Evolutionary conservation across 129 eudicot genomes (phyloP), one percentile per base, ranked within the genome.

Genomic region (Chrysanthemum seticuspe): DNA sequence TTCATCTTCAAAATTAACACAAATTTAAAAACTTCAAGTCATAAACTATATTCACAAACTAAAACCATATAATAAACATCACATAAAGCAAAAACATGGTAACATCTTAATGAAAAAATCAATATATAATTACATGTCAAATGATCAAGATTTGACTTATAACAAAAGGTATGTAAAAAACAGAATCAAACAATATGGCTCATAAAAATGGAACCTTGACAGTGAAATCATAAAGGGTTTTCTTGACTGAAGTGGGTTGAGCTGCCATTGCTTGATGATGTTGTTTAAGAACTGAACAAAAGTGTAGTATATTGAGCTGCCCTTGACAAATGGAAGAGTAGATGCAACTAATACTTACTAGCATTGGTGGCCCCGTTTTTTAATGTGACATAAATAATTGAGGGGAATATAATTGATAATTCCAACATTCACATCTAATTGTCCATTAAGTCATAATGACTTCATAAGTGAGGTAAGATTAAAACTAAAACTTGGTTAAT

Each of bases 161-260:
- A n/a, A 47, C 3, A 60, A 40, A 40, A 5, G 45, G 45, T 2
- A 36, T 40, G 45, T 14, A 6, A 11, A 31, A 2, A 34, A 65
- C 16, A 62, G 18, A 62, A 16, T 27, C 56, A 7, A 58, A 59
- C 62, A 49, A 53, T 14, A 54, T 48, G 51, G 59, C 6, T 51
- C 11, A 29, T 12, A 9, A 27, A 57, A 27, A 69, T 45, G 58
- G 15, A 51, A 82, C 90, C 90, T 85, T 82, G 74, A 85, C 78
- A 0, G 73, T 82, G 62, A 82, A 76, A 40, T 82, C 81, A 59
- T 74, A 77, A 36, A 82, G 72, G 71, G 78, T 64, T 40, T 74
- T 72, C 27, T 45, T 74, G 62, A 45, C n/a, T 77, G 81, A 58
- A 58, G 63, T 36, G 80, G 79, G 71, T 59, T 76, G 56, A 61